phyloP scores from a whole-genome alignment of 2,329 filamentous ascomycete species.

The Parasarocladium wereldwijsianum region DNA sequence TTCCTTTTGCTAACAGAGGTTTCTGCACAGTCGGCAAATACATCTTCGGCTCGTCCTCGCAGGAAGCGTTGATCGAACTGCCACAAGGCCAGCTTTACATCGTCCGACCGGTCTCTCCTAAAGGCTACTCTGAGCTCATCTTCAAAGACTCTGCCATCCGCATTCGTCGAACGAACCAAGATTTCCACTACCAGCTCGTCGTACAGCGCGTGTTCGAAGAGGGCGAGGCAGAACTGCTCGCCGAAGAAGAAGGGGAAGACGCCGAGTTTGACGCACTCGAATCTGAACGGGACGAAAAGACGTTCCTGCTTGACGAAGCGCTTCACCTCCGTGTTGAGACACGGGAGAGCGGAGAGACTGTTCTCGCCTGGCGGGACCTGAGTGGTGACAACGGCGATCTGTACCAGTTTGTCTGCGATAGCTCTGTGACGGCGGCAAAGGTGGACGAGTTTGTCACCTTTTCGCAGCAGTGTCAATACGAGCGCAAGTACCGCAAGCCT shows the following conservation, averaged over 20 bases:
- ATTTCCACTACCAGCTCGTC: slow-evolving; percentile 95
- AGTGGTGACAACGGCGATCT: slow-evolving; percentile 88
- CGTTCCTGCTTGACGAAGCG: slow-evolving; percentile 84
- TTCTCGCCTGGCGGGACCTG: slow-evolving; percentile 88
- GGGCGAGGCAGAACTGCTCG: slow-evolving; percentile 82
- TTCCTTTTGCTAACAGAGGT: slow-evolving; percentile 5
- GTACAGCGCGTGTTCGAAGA: slow-evolving; percentile 95
- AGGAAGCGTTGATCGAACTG: slow-evolving; percentile 88
- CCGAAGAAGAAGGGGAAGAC: slow-evolving; percentile 79
- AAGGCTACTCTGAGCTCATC: slow-evolving; percentile 96
- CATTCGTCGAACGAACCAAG: slow-evolving; percentile 83
- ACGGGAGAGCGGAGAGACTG: slow-evolving; percentile 64
- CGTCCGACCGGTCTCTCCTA: slow-evolving; percentile 85
- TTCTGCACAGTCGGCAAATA: slow-evolving; percentile 57
- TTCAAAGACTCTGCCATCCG: slow-evolving; percentile 93
- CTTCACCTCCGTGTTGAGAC: slow-evolving; percentile 78
- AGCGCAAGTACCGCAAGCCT: slow-evolving; percentile 77
- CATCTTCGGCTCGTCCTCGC: slow-evolving; percentile 73
- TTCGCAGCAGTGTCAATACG: slow-evolving; percentile 90
- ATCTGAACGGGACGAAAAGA: slow-evolving; percentile 88
- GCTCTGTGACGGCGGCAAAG: slow-evolving; percentile 51
- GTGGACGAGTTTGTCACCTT: slow-evolving; percentile 69
- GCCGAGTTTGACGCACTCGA: slow-evolving; percentile 58
- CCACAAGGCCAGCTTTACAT: slow-evolving; percentile 94
- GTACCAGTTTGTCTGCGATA: slow-evolving; percentile 96